A percentile compares a stretch with the other conserved stretches of the same genome.
Conservation (phyloP, 257 asterid species). For the Ilex asprella region DNA sequence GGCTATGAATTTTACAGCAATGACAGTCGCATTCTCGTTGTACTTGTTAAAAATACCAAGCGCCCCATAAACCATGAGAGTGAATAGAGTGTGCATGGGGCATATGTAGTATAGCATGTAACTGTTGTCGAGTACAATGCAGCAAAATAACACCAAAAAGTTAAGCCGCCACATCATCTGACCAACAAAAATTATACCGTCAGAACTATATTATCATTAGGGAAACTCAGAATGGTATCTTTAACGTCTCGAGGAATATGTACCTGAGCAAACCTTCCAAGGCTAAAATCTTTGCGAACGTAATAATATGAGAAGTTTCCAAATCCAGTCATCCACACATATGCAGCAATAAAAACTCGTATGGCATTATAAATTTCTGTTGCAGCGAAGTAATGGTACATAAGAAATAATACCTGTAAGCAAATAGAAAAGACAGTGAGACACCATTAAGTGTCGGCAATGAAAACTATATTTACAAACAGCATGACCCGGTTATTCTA, state of each 20-base stretch:
- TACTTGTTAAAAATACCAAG: slow-evolving; percentile 76
- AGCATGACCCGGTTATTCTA: no score
- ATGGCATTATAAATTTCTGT: slow-evolving; percentile 76
- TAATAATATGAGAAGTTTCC: slow-evolving; percentile 91
- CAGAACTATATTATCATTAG: slow-evolving; percentile 20
- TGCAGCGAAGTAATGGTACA: slow-evolving; percentile 93
- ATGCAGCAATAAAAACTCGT: slow-evolving; percentile 75
- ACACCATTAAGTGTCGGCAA: background rate
- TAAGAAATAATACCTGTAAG: slow-evolving; percentile 72
- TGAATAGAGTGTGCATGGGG: slow-evolving; percentile 94
- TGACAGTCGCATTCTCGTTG: slow-evolving; percentile 62
- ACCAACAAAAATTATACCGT: slow-evolving; percentile 16
- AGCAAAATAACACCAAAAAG: slow-evolving; percentile 78
- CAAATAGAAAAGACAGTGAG: slow-evolving; percentile 2
- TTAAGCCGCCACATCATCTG: slow-evolving; percentile 99
- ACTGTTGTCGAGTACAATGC: slow-evolving; percentile 61
- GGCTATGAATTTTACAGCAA: slow-evolving; percentile 55
- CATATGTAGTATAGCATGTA: slow-evolving; percentile 76
- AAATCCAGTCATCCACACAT: slow-evolving; percentile 96
- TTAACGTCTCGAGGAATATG: background rate
- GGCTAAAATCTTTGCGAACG: slow-evolving; percentile 79
- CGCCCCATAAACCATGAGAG: slow-evolving; percentile 86
- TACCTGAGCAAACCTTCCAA: slow-evolving; percentile 78
- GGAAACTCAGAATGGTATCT: background rate
- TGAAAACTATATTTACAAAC: background rate